Conservation (phyloP, 768 basidiomycete species). For the Favolaschia claudopus region DNA sequence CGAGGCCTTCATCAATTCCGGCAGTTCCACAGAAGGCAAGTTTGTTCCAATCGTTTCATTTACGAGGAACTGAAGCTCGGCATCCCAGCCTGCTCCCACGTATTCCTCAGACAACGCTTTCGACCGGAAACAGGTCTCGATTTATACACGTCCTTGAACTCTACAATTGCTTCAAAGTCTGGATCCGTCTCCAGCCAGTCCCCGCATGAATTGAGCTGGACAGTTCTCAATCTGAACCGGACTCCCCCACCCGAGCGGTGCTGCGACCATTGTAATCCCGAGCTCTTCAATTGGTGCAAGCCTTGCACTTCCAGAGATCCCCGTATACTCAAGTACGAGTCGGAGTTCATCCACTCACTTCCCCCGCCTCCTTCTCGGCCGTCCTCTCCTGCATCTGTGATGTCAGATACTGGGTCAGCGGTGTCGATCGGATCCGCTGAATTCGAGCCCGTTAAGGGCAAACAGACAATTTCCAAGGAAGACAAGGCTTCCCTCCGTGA, state of each 20-base stretch:
- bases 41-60: not conserved
- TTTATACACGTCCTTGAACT: constrained; percentile 1
- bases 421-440: not conserved
- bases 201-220: constrained; percentile 16
- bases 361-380: not conserved
- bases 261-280: constrained; percentile 21
- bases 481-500: too few species aligned
- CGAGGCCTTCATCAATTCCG: constrained; percentile 23
- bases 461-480: too few species aligned
- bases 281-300: not conserved
- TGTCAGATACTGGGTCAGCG: not conserved
- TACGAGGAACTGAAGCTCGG: not conserved
- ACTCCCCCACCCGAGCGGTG: constrained; percentile 5
- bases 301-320: constrained; percentile 1
- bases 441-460: constrained; percentile 12
- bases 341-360: constrained; percentile 5
- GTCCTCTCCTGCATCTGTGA: not conserved
- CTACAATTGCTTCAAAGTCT: not conserved
- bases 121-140: constrained; percentile 19
- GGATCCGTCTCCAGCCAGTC: constrained; percentile 5
- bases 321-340: constrained; percentile 4
- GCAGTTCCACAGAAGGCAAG: not conserved
- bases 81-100: constrained; percentile 18
- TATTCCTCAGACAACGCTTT: constrained; percentile 10
- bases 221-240: not conserved